These are phyloP conservation scores for Meripilus lineatus DNA, from an alignment of 1,284 basidiomycete species.

Conservation along the genomic window DNA sequence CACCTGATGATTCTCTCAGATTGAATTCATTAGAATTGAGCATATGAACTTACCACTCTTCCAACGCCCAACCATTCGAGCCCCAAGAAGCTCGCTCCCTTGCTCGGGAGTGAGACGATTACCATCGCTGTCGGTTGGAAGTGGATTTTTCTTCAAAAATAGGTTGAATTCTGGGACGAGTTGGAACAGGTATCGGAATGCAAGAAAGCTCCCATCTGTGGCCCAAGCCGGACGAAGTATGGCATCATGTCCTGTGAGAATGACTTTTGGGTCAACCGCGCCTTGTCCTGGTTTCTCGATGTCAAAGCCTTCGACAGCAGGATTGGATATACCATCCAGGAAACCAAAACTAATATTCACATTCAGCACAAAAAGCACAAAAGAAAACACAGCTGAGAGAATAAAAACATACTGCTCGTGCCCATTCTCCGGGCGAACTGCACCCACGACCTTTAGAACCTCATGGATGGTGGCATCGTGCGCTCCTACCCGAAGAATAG, in stretches of 20 bases:
- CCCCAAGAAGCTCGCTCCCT: constrained; percentile 47
- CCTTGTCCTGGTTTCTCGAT: constrained; percentile 23
- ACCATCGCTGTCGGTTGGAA: constrained; percentile 23
- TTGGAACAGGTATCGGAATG: constrained; percentile 51
- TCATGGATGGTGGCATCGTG: constrained; percentile 27
- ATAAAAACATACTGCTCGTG: constrained; percentile 27
- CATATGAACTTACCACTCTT: constrained; percentile 42
- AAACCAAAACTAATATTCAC: constrained; percentile 33
- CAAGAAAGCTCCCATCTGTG: constrained; percentile 49
- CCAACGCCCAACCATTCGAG: constrained; percentile 53
- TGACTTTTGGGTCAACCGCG: constrained; percentile 30
- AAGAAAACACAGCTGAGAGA: too few relatives aligned
- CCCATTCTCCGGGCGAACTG: constrained; percentile 30
- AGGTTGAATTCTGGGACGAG: constrained; percentile 51
- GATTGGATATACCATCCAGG: constrained; percentile 38
- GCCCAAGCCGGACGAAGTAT: constrained; percentile 40
- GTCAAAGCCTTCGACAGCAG: constrained; percentile 31
- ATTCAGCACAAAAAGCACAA: too few relatives aligned
- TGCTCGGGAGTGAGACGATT: constrained; percentile 28
- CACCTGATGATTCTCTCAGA: constrained; percentile 21
- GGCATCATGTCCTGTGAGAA: constrained; percentile 27
- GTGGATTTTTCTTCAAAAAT: constrained; percentile 40
- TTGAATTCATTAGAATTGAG: too few relatives aligned
- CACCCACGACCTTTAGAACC: constrained; percentile 25
- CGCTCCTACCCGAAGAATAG: constrained; percentile 14